Base-by-base conservation (phyloP, 208 protist species). In the Endotrypanum monterogeii region DNA sequence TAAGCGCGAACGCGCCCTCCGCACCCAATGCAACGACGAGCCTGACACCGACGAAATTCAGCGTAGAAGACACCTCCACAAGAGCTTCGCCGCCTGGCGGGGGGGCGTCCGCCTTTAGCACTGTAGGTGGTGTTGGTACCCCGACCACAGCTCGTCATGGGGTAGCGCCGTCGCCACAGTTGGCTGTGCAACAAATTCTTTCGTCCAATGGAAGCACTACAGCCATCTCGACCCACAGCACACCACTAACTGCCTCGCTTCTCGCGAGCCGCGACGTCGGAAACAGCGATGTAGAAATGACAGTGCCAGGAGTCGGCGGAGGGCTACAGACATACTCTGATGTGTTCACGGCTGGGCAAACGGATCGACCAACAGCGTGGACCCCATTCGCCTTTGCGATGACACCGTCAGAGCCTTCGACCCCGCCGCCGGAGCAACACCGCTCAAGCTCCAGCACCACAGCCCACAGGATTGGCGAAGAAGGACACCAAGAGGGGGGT, bases 181-280 rank as follows among this genome's bases (percentile, higher is more conserved):
- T 73, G 32, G 66, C 57, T 11, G 56, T 51, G 1, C 63, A 72
- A 30, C 76, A 81, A 41, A 48, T 81, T 25, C 66, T 76, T 39
- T 81, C 76, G n/a, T 81, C 76, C 1, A 81, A 81, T 46, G 76
- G 55, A 50, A 81, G 76, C 71, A 73, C 73, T 30, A 55, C 71
- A 8, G 76, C 76, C 20, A 67, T 56, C 35, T 81, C 76, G 20
- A 51, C 61, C 5, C 71, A 76, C 71, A 81, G 76, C 58, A 81
- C 76, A 6, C 76, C 76, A 23, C 63, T 81, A 5, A 56, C 76
- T 37, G 37, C 46, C 18, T 81, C 76, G 32, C 66, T 81, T 16
- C 71, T 65, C 12, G 56, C 73, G n/a, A 73, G 71, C 41, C 70
- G 76, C 35, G 76, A 76, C 37, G 48, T 66, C 23, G 70, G 39